A percentile compares a stretch with the other conserved stretches of the same genome.
These are phyloP conservation scores for Leptographium galeiforme DNA, from an alignment of 2,329 filamentous ascomycete genomes.

Conservation along the genomic window DNA sequence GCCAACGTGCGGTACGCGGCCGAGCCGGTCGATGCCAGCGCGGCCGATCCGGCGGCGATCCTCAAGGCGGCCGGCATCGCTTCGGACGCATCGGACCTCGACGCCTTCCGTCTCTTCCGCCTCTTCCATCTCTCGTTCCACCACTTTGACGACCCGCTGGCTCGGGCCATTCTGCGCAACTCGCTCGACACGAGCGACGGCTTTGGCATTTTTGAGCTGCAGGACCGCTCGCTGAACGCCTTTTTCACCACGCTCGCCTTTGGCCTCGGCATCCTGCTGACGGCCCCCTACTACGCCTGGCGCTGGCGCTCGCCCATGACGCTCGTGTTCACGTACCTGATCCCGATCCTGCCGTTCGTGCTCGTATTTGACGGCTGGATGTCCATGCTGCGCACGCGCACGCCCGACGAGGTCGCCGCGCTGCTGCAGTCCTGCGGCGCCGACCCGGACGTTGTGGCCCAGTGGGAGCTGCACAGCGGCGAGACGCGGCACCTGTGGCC, in stretches of 20 bases:
- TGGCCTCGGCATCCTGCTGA: slow-evolving; percentile 34
- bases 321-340: slow-evolving; percentile 50
- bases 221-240: slow-evolving; percentile 45
- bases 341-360: slow-evolving; percentile 55
- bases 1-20: slow-evolving; percentile 46
- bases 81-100: neutral
- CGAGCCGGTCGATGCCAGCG: slow-evolving; percentile 50
- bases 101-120: slow-evolving; percentile 34
- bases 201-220: slow-evolving; percentile 63
- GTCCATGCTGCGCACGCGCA: slow-evolving; percentile 54
- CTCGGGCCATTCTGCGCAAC: slow-evolving; percentile 46
- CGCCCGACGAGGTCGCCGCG: slow-evolving; percentile 47
- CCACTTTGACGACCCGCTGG: slow-evolving; percentile 56
- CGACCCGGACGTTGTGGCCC: slow-evolving; percentile 17
- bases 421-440: slow-evolving; percentile 42
- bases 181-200: slow-evolving; percentile 52
- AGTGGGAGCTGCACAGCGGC: slow-evolving; percentile 38
- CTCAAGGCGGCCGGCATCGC: slow-evolving; percentile 8
- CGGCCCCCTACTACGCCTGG: slow-evolving; percentile 39
- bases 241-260: slow-evolving; percentile 39
- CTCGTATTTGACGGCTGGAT: slow-evolving; percentile 57
- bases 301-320: slow-evolving; percentile 38
- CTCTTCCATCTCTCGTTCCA: slow-evolving; percentile 66
- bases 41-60: slow-evolving; percentile 39
- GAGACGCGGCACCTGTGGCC: slow-evolving; percentile 35